A percentile compares a stretch with the other conserved stretches of the same genome.
Conservation (phyloP, 106 monocot genomes). For the Xerophyta viscosa region DNA sequence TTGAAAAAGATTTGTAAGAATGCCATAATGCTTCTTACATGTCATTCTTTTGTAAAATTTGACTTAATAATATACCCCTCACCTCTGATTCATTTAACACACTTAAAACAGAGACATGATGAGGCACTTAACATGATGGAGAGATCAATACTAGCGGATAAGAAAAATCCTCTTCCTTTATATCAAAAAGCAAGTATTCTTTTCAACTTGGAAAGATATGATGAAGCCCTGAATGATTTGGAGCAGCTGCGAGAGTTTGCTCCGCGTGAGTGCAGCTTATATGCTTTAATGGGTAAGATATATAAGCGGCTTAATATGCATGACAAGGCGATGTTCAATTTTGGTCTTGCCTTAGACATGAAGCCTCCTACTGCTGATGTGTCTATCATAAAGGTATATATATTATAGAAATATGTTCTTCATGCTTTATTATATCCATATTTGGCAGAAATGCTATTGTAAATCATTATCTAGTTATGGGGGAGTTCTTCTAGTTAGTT, state of each 20-base stretch:
- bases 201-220: constrained; percentile 58
- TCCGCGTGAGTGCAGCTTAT: constrained; percentile 81
- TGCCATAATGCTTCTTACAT: too few relatives aligned
- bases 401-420: neutral
- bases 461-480: neutral
- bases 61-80: too few relatives aligned
- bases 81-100: neutral
- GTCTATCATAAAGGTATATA: constrained; percentile 66
- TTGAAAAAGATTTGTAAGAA: too few relatives aligned
- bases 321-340: constrained; percentile 91
- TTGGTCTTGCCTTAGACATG: constrained; percentile 84
- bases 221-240: constrained; percentile 71
- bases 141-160: constrained; percentile 72
- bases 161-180: constrained; percentile 80
- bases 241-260: constrained; percentile 58
- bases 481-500: neutral
- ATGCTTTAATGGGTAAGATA: constrained; percentile 86
- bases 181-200: constrained; percentile 86
- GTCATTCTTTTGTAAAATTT: too few relatives aligned
- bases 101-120: constrained; percentile 60
- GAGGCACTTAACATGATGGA: constrained; percentile 81
- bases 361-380: constrained; percentile 84
- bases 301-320: constrained; percentile 78
- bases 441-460: neutral
- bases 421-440: neutral